phyloP scores from a whole-genome alignment of 192 early-diverging fungal species.

The Backusella sp. region DNA sequence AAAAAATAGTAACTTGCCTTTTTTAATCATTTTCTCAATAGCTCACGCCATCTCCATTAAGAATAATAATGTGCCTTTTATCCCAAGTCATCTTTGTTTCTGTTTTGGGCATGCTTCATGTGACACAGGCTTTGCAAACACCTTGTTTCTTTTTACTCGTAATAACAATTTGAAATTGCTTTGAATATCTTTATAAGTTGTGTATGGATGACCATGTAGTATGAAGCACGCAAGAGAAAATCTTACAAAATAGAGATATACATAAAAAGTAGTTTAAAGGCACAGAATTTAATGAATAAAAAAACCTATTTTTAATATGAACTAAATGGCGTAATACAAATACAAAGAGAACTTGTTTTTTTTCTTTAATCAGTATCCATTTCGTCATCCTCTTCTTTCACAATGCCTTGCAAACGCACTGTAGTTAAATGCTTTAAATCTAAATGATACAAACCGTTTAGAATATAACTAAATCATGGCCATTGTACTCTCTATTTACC shows the following conservation, averaged over 20 bases:
- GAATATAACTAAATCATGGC: neutral
- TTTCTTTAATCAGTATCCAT: constrained; percentile 6
- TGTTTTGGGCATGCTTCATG: neutral
- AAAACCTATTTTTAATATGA: neutral
- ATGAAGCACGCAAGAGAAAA: no score
- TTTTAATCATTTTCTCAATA: neutral
- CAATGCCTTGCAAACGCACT: constrained; percentile 15
- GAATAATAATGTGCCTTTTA: constrained; percentile 3
- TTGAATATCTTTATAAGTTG: no score
- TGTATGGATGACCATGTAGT: no score
- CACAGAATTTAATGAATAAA: neutral
- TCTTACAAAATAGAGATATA: no score
- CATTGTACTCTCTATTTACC: neutral
- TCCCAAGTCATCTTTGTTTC: neutral
- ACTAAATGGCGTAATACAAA: neutral
- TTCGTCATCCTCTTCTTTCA: constrained; percentile 8
- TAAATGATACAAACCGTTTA: neutral
- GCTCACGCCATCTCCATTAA: neutral
- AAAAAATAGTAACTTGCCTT: constrained; percentile 3
- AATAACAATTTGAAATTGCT: neutral
- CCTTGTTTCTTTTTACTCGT: neutral
- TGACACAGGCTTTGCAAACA: neutral
- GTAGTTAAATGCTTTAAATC: constrained; percentile 2
- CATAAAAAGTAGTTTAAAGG: neutral
- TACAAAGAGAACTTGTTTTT: neutral